phyloP scores from a whole-genome alignment of 2,329 filamentous ascomycete species.

The Herpotrichia juniperi region DNA sequence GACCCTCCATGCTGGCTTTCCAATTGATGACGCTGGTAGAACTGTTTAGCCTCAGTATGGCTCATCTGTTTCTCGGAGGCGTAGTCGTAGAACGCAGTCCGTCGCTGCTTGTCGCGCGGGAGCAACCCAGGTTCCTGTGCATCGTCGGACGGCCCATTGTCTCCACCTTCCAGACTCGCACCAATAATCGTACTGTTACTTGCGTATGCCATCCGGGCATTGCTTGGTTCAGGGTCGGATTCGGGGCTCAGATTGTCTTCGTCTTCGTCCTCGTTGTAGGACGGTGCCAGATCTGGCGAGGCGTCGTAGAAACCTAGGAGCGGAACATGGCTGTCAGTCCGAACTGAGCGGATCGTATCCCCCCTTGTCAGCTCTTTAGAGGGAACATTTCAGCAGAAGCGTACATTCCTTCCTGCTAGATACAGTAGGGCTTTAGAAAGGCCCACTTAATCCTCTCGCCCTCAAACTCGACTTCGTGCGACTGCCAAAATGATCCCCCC shows the following conservation, averaged over 20 bases:
- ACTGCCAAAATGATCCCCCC: too few species aligned
- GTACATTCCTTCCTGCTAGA: not conserved
- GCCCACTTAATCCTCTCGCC: too few species aligned
- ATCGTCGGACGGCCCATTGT: slow-evolving; percentile 25
- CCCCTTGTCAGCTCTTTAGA: too few species aligned
- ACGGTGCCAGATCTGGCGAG: slow-evolving; percentile 40
- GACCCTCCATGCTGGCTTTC: slow-evolving; percentile 57
- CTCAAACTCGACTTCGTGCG: too few species aligned
- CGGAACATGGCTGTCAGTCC: not conserved
- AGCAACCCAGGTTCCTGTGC: slow-evolving; percentile 45
- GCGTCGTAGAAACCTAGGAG: slow-evolving; percentile 36
- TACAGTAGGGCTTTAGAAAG: not conserved
- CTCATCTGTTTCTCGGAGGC: slow-evolving; percentile 93
- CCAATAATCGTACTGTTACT: slow-evolving; percentile 26
- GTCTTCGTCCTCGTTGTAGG: slow-evolving; percentile 33
- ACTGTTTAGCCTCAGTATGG: slow-evolving; percentile 91
- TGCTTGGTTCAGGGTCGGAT: slow-evolving; percentile 29
- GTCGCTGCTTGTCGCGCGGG: slow-evolving; percentile 61
- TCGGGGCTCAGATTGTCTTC: slow-evolving; percentile 35
- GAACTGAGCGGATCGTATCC: too few species aligned
- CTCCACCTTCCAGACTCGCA: slow-evolving; percentile 32
- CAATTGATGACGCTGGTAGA: slow-evolving; percentile 87
- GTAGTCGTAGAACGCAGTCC: slow-evolving; percentile 91
- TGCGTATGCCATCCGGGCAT: slow-evolving; percentile 15
- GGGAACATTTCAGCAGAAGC: too few species aligned